phyloP scores from a whole-genome alignment of 2,329 filamentous ascomycete species.

The Pleomassaria siparia region DNA sequence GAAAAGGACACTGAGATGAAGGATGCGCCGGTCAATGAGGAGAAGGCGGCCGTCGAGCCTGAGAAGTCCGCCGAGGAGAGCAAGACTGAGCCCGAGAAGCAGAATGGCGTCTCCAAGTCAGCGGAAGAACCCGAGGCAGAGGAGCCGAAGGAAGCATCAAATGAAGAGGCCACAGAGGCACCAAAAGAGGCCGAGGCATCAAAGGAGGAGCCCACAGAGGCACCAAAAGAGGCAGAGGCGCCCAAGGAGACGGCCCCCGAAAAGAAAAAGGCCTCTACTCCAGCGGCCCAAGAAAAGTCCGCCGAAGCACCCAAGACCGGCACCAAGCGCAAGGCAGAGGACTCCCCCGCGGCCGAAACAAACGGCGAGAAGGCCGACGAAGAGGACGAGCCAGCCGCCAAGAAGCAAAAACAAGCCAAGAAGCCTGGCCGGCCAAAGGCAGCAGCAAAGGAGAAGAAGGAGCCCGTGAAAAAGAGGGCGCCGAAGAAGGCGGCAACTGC shows the following conservation, averaged over 20 bases:
- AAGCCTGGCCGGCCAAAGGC: conserved; percentile 45
- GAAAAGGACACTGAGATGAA: conserved; percentile 31
- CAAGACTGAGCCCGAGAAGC: conserved; percentile 20
- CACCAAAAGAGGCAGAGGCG: conserved; percentile 23
- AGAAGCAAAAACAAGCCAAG: conserved; percentile 37
- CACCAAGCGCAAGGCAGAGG: conserved; percentile 37
- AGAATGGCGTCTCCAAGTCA: conserved; percentile 22
- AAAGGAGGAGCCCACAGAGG: conserved; percentile 16
- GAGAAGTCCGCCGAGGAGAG: conserved; percentile 31
- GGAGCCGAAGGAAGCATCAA: conserved; percentile 25
- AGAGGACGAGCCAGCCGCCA: conserved; percentile 29
- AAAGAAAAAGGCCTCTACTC: conserved; percentile 31
- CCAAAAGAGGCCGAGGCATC: conserved; percentile 27
- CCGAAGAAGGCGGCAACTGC: conserved; percentile 54
- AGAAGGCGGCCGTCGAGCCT: conserved; percentile 24
- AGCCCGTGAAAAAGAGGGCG: conserved; percentile 45
- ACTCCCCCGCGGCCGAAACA: conserved; percentile 21
- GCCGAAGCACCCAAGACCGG: conserved; percentile 38
- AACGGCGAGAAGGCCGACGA: conserved; percentile 30
- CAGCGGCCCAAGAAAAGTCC: conserved; percentile 30
- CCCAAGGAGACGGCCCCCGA: conserved; percentile 26
- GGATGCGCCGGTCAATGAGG: conserved; percentile 25
- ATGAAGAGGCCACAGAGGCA: conserved; percentile 18
- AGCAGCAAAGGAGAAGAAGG: conserved; percentile 44
- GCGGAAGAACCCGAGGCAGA: conserved; percentile 30